Conservation (phyloP, 2,329 filamentous ascomycete genomes). For the Aspergillus sp. region DNA sequence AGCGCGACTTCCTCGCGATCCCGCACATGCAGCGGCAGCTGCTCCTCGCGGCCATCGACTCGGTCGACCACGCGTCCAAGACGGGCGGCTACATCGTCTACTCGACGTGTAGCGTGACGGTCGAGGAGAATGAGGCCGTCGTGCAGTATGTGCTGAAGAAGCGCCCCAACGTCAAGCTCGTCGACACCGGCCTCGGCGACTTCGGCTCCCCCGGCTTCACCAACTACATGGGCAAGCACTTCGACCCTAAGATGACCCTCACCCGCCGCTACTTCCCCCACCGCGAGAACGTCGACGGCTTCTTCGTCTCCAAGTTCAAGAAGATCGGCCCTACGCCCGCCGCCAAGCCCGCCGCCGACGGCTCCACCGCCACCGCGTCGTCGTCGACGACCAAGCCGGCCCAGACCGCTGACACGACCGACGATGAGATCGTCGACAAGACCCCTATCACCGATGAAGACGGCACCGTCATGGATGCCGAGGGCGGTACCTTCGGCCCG, state of each 20-base stretch:
- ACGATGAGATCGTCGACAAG: slow-evolving; percentile 61
- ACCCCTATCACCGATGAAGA: slow-evolving; percentile 59
- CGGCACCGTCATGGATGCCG: slow-evolving; percentile 26
- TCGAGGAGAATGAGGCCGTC: slow-evolving; percentile 91
- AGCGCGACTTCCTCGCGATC: slow-evolving; percentile 88
- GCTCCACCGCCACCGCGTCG: slow-evolving; percentile 23
- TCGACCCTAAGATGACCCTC: slow-evolving; percentile 79
- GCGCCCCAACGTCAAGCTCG: slow-evolving; percentile 88
- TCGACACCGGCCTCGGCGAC: slow-evolving; percentile 77
- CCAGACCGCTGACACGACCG: slow-evolving; percentile 29
- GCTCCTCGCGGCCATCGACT: slow-evolving; percentile 89
- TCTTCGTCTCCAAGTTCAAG: slow-evolving; percentile 97
- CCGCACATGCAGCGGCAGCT: slow-evolving; percentile 95
- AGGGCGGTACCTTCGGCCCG: slow-evolving; percentile 63
- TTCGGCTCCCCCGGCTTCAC: slow-evolving; percentile 95
- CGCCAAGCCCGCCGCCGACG: slow-evolving; percentile 23
- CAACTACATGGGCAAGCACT: slow-evolving; percentile 85
- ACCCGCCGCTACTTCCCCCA: slow-evolving; percentile 88
- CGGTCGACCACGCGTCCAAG: slow-evolving; percentile 84
- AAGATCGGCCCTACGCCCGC: slow-evolving; percentile 76
- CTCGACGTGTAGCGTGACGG: slow-evolving; percentile 91
- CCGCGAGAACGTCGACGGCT: slow-evolving; percentile 92
- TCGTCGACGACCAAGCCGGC: slow-evolving; percentile 9
- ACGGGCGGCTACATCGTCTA: slow-evolving; percentile 95
- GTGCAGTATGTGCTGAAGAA: slow-evolving; percentile 91